Evolutionary conservation across 2,329 filamentous ascomycete genomes (phyloP).

Genomic region (Beauveria brongniartii): DNA sequence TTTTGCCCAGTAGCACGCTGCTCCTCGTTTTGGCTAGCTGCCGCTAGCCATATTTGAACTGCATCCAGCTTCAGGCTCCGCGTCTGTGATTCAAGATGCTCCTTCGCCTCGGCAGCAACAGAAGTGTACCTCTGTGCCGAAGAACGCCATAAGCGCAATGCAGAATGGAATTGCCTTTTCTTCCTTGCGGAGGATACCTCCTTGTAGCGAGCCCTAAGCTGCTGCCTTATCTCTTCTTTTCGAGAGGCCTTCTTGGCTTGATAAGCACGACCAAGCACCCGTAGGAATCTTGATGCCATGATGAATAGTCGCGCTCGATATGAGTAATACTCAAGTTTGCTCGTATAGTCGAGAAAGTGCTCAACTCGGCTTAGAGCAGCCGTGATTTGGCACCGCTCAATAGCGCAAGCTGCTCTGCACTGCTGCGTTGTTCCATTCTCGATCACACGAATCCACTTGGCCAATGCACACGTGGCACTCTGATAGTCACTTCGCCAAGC

Average conservation of each 20-base stretch:
- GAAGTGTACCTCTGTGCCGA: neutral
- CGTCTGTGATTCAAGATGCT: slow-evolving; percentile 5
- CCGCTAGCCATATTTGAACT: slow-evolving; percentile 18
- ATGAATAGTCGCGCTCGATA: slow-evolving; percentile 7
- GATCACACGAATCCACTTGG: neutral
- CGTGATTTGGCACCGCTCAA: neutral
- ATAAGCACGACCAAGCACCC: slow-evolving; percentile 1
- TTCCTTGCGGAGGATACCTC: slow-evolving; percentile 5
- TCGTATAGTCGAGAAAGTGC: neutral
- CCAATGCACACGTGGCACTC: neutral
- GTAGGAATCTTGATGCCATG: slow-evolving; percentile 4
- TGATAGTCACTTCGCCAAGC: slow-evolving; percentile 8
- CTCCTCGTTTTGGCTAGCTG: slow-evolving; percentile 14
- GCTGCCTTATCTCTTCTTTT: slow-evolving; percentile 9
- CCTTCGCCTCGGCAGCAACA: neutral
- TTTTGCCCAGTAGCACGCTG: neutral
- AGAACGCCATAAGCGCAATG: neutral
- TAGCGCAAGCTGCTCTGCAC: neutral
- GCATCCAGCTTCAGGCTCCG: neutral
- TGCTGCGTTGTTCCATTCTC: neutral
- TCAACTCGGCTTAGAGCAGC: neutral
- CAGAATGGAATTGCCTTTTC: slow-evolving; percentile 4
- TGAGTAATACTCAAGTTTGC: neutral
- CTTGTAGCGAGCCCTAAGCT: slow-evolving; percentile 7
- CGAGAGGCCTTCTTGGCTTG: neutral